A percentile compares a stretch with the other conserved stretches of the same genome.
Conservation (phyloP, 345 rosid genomes). For the Rhodomyrtus tomentosa region DNA sequence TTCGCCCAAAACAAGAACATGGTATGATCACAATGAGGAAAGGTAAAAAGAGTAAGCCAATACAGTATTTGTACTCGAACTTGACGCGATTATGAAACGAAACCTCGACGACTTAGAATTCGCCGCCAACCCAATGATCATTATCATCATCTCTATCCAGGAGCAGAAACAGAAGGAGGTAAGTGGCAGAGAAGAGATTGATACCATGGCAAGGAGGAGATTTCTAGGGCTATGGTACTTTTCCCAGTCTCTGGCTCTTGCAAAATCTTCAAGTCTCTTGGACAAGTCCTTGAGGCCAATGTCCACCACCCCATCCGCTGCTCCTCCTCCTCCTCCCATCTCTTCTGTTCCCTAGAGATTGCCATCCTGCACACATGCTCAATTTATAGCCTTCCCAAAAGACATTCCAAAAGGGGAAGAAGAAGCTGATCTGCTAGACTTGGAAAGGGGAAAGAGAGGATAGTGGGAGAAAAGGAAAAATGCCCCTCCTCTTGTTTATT, state of each 20-base stretch:
- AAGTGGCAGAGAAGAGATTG: background rate
- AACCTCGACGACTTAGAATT: background rate
- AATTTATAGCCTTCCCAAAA: background rate
- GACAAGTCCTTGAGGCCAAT: slow-evolving; percentile 52
- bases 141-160: background rate
- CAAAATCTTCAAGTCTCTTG: slow-evolving; percentile 63
- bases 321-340: background rate
- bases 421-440: background rate
- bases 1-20: background rate
- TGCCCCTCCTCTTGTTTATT: background rate
- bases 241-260: slow-evolving; percentile 83
- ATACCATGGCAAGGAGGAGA: slow-evolving; percentile 68
- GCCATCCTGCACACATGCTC: background rate
- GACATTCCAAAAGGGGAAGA: background rate
- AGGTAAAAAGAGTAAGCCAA: background rate
- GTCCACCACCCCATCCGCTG: slow-evolving; percentile 19
- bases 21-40: background rate
- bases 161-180: background rate
- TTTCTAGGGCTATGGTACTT: slow-evolving; percentile 88
- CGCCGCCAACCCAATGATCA: background rate
- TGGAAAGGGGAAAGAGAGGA: background rate
- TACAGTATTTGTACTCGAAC: background rate
- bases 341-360: background rate
- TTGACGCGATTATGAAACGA: background rate
- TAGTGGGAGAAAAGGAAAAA: background rate